Base-by-base conservation (phyloP, 306 rosid species). In the Herpetospermum pedunculosum region DNA sequence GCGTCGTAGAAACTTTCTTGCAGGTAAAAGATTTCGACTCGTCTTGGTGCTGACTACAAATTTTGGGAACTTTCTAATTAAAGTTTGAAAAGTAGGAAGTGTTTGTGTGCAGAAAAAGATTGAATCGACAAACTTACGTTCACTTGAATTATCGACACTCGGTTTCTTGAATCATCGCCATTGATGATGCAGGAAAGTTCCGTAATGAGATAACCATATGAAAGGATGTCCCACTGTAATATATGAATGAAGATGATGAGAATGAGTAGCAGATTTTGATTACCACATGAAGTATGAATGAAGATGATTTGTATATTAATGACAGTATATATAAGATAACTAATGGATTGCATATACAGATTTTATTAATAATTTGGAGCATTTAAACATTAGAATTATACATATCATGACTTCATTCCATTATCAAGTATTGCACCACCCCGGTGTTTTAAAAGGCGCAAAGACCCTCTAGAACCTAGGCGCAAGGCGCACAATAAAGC, bases 171-270 rank as follows among this genome's bases (percentile, higher is more conserved):
- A 3, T 94, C 96, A 11, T 87, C 67, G 16, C 97, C 99, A 23
- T 91, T 91, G 10, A 97, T 94, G 68, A 94, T 88, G 78, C 88
- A 97, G 30, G 92, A 92, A 92, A 94, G 90, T 83, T 91, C 97
- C 81, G 90, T 90, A 26, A 89, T 94, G 34, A 74, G 84, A 67
- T 94, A 91, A 1, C 96, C 96, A 44, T 91, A 89, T 5, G 99
- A 89, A 69, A 94, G 99, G 78, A 94, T 91, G 54, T 94, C 99
- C 99, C 99, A 94, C 99, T 94, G 86, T 15, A 29, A 26, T 11
- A 28, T 26, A 47, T 67, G 13, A 65, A 6, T 26, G 30, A 43
- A 43, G 11, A 12, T 14, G n/a, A 23, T 43, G 19, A 25, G 7
- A 62, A 34, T 18, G 14, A 52, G 13, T 25, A 40, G 72, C 8